Evolutionary conservation across 73 alveolate genomes (phyloP), one percentile per base, ranked within the genome.

Genomic region (Loxodes magnus): DNA sequence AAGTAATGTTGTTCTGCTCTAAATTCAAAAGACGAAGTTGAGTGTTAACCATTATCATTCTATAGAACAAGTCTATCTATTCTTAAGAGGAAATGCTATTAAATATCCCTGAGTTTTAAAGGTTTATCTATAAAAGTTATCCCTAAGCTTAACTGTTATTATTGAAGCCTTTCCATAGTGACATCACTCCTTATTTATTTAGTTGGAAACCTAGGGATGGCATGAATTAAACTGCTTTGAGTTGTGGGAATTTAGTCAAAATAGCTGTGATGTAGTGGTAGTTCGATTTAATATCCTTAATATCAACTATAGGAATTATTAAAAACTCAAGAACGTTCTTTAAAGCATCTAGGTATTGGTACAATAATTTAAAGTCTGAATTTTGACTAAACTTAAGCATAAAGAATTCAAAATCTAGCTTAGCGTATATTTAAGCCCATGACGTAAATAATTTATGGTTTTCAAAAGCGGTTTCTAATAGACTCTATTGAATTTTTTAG

Each of bases 391-490:
- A 80, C 49, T 56, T 57, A 44, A 59, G 44, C 24, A 80, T 25
- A 74, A 59, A 79, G 26, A 72, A 64, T 56, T 90, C 98, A 25
- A 90, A 65, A 69, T 84, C 90, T 4, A 90, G 64, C 66, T 90
- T 90, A 37, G 82, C 50, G 82, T 71, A 90, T 19, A 90, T 71
- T 46, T 82, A 84, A 67, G 81, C 75, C 94, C 94, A 90, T 42
- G 94, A n/a, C n/a, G n/a, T n/a, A n/a, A n/a, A n/a, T n/a, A n/a
- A n/a, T n/a, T n/a, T 70, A 56, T 70, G 71, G 29, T 34, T 61
- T 42, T 74, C 56, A 12, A 17, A 54, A 54, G 48, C 60, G 12
- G 0, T 15, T 15, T 14, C 64, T 35, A 3, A 35, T 57, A 34
- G 22, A 46, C 33, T 70, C 57, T 28, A 52, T 66, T 41, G 65